Evolutionary conservation across 306 rosid species (phyloP).

Genomic region (Nissolia schottii): DNA sequence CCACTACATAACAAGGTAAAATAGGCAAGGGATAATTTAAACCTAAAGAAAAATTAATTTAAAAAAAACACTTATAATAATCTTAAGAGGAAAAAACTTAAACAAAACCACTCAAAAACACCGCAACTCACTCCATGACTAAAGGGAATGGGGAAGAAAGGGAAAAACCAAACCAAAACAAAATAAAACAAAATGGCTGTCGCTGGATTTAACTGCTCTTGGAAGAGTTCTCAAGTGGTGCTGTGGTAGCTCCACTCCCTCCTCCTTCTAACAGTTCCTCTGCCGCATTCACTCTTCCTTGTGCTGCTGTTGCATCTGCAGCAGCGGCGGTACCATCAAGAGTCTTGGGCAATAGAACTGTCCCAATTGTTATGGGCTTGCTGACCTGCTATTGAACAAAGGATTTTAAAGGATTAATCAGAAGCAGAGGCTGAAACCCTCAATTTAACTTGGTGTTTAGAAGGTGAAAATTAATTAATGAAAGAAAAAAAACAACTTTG

Average conservation of each 20-base stretch:
- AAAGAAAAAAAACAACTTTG: no score
- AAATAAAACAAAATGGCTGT: not conserved
- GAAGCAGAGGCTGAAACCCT: no score
- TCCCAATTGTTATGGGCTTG: slow-evolving; percentile 24
- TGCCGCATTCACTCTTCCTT: slow-evolving; percentile 7
- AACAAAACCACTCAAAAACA: not conserved
- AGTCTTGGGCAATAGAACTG: slow-evolving; percentile 26
- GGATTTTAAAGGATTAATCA: not conserved
- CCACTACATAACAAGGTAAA: slow-evolving; percentile 11
- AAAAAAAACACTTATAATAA: not conserved
- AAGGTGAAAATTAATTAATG: not conserved
- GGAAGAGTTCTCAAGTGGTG: slow-evolving; percentile 33
- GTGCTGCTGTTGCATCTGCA: slow-evolving; percentile 28
- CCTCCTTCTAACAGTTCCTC: slow-evolving; percentile 15
- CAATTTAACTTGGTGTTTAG: not conserved
- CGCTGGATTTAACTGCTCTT: slow-evolving; percentile 20
- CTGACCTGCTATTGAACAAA: slow-evolving; percentile 17
- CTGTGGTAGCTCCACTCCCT: slow-evolving; percentile 22
- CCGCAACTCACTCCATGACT: slow-evolving; percentile 2
- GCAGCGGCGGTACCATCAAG: slow-evolving; percentile 18
- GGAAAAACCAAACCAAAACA: not conserved
- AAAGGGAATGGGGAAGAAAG: not conserved
- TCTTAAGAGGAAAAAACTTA: not conserved
- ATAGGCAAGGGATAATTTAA: not conserved
- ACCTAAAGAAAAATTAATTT: no score